Evolutionary conservation across 306 rosid genomes (phyloP), one percentile per base, ranked within the genome.

Genomic region (Ochetophila trinervis): DNA sequence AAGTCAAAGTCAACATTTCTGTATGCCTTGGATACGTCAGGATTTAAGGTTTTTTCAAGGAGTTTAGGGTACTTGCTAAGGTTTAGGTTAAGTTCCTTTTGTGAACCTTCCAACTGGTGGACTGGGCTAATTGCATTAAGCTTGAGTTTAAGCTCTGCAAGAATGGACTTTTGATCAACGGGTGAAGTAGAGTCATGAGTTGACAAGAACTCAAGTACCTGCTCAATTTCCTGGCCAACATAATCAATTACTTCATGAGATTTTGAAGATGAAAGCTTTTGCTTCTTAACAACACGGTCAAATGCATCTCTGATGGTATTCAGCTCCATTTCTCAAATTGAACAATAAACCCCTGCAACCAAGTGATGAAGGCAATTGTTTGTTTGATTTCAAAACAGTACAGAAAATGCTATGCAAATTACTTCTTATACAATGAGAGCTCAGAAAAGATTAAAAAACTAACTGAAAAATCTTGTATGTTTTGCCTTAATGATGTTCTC

Each of bases 11-110:
- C 90, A 62, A 86, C 87, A 72, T 78, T 85, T 78, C 92, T 82
- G 79, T 80, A 85, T 36, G 95, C 97, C 85, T 86, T 87, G 65
- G 97, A 87, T 75, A 90, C 79, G 77, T 90, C 92, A 0, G 90
- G 78, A 75, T 80, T 85, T 61, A 87, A 84, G 65, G 54, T 42
- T 58, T 78, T 90, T 44, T 85, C 92, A 44, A 86, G 80, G 70
- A 82, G 75, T 74, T 84, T 90, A 48, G 78, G 86, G 83, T 68
- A 87, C 81, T 84, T 90, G 75, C 82, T 53, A 64, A 90, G 82
- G 70, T 65, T 77, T 37, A 53, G 14, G 60, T 80, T 85, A 70
- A 83, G 77, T 37, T 90, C 97, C 76, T 84, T 90, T 75, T 85
- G 89, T 15, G 88, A 63, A 60, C 79, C 87, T 70, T 87, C 97